A percentile compares a stretch with the other conserved stretches of the same genome.
Evolutionary conservation across 345 rosid genomes (phyloP).

Genomic region (Camelina hispida): DNA sequence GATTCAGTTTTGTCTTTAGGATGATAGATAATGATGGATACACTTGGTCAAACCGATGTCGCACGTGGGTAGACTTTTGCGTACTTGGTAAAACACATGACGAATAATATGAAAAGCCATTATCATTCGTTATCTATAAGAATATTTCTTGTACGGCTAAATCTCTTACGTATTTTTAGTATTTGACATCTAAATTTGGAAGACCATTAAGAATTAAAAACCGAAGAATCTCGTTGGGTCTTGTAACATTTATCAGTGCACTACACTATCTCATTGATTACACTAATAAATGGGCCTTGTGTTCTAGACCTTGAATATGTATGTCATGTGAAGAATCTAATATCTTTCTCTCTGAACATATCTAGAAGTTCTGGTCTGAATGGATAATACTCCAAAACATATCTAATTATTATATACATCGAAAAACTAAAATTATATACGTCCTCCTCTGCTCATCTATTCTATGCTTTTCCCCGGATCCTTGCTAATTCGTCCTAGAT

Average conservation of each 20-base stretch:
- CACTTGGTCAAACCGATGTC: slow-evolving; percentile 15
- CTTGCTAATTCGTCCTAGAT: no score
- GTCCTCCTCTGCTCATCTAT: no score
- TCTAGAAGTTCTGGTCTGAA: neutral
- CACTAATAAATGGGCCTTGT: slow-evolving; percentile 23
- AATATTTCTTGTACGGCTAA: slow-evolving; percentile 10
- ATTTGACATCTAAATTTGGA: neutral
- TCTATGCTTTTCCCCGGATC: no score
- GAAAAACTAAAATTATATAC: no score
- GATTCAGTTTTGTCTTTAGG: neutral
- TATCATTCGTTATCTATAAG: neutral
- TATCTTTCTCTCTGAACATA: neutral
- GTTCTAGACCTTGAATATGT: neutral
- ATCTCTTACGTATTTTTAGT: slow-evolving; percentile 11
- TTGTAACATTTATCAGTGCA: neutral
- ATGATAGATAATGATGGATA: slow-evolving; percentile 1
- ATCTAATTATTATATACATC: neutral
- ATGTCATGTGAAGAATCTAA: no score
- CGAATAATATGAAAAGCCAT: slow-evolving; percentile 12
- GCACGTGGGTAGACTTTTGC: slow-evolving; percentile 31
- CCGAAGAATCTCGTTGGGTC: neutral
- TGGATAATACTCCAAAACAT: neutral
- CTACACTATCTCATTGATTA: neutral
- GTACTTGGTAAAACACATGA: slow-evolving; percentile 6
- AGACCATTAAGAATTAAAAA: neutral